Percentiles rank a stretch among this genome's conserved stretches.
phyloP scores from a whole-genome alignment of 2,329 filamentous ascomycete species.

The Colletotrichum endophyticum region DNA sequence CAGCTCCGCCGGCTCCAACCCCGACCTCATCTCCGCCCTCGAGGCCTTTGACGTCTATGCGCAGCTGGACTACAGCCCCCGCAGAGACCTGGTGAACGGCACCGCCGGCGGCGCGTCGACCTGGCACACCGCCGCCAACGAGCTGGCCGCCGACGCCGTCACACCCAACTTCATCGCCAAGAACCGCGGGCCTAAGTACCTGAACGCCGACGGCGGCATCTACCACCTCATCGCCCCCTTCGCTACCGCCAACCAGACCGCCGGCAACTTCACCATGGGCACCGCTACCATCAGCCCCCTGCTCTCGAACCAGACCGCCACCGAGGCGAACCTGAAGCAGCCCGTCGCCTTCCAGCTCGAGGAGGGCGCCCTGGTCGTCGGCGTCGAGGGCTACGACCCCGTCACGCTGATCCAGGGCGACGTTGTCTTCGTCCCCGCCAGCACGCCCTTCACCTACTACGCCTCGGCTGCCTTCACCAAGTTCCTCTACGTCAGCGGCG shows the following conservation, averaged over 20 bases:
- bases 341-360: constrained; percentile 28
- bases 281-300: constrained; percentile 40
- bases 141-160: constrained; percentile 30
- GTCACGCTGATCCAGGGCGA: constrained; percentile 28
- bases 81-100: constrained; percentile 45
- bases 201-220: constrained; percentile 36
- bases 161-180: constrained; percentile 49
- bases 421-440: constrained; percentile 28
- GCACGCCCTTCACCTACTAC: constrained; percentile 24
- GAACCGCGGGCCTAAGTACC: constrained; percentile 49
- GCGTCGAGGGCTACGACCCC: constrained; percentile 25
- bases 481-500: constrained; percentile 30
- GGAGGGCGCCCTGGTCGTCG: constrained; percentile 27
- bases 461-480: constrained; percentile 28
- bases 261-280: constrained; percentile 45
- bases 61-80: constrained; percentile 42
- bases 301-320: constrained; percentile 2
- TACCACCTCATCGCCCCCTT: constrained; percentile 51
- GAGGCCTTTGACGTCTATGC: constrained; percentile 47
- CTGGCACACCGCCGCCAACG: constrained; percentile 44
- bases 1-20: constrained; percentile 22
- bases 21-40: constrained; percentile 37
- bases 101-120: constrained; percentile 33
- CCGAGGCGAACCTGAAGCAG: not conserved
- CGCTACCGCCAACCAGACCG: constrained; percentile 42